phyloP scores from a whole-genome alignment of 495 filamentous ascomycete genomes.

The Trichoderma erinaceum region DNA sequence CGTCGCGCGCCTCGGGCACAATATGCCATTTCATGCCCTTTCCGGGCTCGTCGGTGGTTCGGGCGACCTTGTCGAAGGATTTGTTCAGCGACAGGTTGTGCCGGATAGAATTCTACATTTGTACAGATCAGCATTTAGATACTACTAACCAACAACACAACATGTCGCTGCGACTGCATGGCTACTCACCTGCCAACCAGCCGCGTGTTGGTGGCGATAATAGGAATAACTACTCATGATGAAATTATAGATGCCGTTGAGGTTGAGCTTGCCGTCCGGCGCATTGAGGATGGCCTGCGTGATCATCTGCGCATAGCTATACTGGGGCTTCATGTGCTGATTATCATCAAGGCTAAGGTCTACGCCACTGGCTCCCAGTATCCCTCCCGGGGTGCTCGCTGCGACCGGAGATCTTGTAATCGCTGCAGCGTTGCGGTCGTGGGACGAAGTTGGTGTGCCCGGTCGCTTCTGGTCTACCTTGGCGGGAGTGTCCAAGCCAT shows the following conservation, averaged over 20 bases:
- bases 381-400: conserved; percentile 32
- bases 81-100: conserved; percentile 95
- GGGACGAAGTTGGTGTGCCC: conserved; percentile 56
- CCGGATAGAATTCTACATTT: conserved; percentile 78
- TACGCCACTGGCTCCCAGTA: conserved; percentile 50
- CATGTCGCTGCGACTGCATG: conserved; percentile 13
- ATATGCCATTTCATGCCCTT: conserved; percentile 99
- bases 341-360: conserved; percentile 78
- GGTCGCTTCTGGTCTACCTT: conserved; percentile 64
- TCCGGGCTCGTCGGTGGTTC: conserved; percentile 87
- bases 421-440: conserved; percentile 28
- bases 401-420: conserved; percentile 35
- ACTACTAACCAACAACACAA: neutral
- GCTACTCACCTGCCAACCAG: conserved; percentile 78
- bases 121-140: conserved; percentile 21
- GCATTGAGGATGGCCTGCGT: conserved; percentile 87
- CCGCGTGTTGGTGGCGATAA: conserved; percentile 65
- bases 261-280: conserved; percentile 75
- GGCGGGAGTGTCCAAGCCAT: conserved; percentile 53
- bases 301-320: conserved; percentile 96
- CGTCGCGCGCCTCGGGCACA: conserved; percentile 69
- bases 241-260: conserved; percentile 85
- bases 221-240: conserved; percentile 86
- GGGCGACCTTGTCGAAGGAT: conserved; percentile 83
- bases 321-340: conserved; percentile 86